A percentile compares a stretch with the other conserved stretches of the same genome.
Conservation (phyloP, 1,284 basidiomycete genomes). For the Ceratobasidium sp. region DNA sequence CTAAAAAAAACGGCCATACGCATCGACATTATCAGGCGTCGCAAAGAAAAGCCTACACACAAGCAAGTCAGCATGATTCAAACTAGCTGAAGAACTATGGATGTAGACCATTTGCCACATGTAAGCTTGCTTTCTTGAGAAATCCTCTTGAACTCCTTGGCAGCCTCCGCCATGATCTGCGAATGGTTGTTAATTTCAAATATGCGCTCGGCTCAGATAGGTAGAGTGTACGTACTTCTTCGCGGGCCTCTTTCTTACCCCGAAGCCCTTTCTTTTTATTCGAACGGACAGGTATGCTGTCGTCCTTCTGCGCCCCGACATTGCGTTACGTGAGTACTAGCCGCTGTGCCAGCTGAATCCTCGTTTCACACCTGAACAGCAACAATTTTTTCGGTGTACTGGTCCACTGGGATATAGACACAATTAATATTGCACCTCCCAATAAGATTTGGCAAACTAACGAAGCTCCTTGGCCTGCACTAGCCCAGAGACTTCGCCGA, state of each 20-base stretch:
- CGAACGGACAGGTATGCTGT: slow-evolving; percentile 69
- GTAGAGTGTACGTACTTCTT: slow-evolving; percentile 61
- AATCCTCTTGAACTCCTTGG: slow-evolving; percentile 67
- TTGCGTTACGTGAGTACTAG: background rate
- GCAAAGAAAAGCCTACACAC: slow-evolving; percentile 69
- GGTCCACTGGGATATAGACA: slow-evolving; percentile 61
- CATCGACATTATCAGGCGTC: slow-evolving; percentile 67
- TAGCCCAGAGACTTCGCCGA: slow-evolving; percentile 54
- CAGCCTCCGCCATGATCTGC: slow-evolving; percentile 68
- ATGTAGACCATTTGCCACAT: slow-evolving; percentile 71
- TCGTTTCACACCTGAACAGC: slow-evolving; percentile 63
- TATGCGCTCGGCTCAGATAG: background rate
- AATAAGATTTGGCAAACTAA: slow-evolving; percentile 54
- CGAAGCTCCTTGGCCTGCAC: slow-evolving; percentile 62
- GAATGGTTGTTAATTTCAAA: background rate
- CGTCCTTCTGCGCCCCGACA: slow-evolving; percentile 63
- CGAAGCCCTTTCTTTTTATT: slow-evolving; percentile 75
- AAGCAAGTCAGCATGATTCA: slow-evolving; percentile 15
- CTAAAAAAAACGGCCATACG: slow-evolving; percentile 28
- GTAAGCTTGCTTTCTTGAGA: slow-evolving; percentile 64
- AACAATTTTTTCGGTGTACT: slow-evolving; percentile 66
- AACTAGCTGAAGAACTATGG: background rate
- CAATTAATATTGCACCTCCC: background rate
- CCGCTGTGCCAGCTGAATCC: background rate
- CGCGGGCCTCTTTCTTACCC: slow-evolving; percentile 77